Evolutionary conservation across 768 basidiomycete genomes (phyloP).

Genomic region (Lanmaoa pseudosensibilis): DNA sequence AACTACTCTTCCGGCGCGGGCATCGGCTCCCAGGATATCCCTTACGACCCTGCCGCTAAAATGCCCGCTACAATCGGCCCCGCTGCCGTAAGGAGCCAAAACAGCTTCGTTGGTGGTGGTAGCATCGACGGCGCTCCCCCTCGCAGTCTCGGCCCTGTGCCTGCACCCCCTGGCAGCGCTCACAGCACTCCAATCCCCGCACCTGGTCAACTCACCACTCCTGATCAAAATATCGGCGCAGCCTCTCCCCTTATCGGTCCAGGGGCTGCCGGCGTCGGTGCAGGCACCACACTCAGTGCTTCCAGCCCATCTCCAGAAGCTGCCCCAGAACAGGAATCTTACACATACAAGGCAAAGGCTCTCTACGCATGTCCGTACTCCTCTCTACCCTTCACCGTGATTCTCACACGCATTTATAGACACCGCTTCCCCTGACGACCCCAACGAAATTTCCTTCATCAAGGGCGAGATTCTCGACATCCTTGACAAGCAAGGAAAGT

Average conservation of each 20-base stretch:
- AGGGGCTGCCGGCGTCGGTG: conserved; percentile 64
- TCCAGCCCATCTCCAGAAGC: conserved; percentile 27
- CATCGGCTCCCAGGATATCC: conserved; percentile 61
- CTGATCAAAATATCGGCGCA: conserved; percentile 46
- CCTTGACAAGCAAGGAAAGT: conserved; percentile 88
- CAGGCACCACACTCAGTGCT: conserved; percentile 37
- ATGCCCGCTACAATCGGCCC: conserved; percentile 45
- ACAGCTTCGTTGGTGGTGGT: conserved; percentile 43
- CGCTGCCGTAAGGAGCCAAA: conserved; percentile 44
- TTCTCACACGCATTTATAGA: conserved; percentile 51
- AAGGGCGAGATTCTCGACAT: conserved; percentile 95
- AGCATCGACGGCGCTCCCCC: conserved; percentile 48
- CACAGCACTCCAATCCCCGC: conserved; percentile 45
- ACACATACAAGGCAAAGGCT: conserved; percentile 80
- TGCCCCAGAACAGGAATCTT: conserved; percentile 43
- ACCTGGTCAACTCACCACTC: conserved; percentile 41
- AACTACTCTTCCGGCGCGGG: conserved; percentile 69
- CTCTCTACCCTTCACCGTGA: conserved; percentile 13
- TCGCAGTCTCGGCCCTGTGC: conserved; percentile 53
- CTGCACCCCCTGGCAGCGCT: conserved; percentile 51
- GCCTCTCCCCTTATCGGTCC: conserved; percentile 68
- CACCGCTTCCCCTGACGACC: conserved; percentile 90
- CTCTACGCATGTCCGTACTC: conserved; percentile 77
- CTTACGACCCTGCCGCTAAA: conserved; percentile 61
- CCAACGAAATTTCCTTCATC: conserved; percentile 90